Evolutionary conservation across 345 rosid genomes (phyloP).

Genomic region (Sisymbrium irio): DNA sequence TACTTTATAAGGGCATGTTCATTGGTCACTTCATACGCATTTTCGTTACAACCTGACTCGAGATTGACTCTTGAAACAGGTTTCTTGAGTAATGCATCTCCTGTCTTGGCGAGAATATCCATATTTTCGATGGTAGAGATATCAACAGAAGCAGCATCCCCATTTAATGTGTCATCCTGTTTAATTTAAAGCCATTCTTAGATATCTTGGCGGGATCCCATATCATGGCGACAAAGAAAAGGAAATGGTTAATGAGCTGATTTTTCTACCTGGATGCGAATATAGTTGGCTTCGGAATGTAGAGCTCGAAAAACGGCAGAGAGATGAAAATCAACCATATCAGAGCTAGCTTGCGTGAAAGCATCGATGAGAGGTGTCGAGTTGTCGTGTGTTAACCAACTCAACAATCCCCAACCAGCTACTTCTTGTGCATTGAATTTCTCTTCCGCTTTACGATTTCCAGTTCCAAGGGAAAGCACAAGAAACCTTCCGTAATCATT

Average conservation of each 20-base stretch:
- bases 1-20: slow-evolving; percentile 30
- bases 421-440: slow-evolving; percentile 44
- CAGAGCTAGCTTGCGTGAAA: slow-evolving; percentile 59
- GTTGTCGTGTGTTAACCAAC: slow-evolving; percentile 54
- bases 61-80: slow-evolving; percentile 50
- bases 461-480: slow-evolving; percentile 67
- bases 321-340: slow-evolving; percentile 59
- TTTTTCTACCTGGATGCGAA: slow-evolving; percentile 35
- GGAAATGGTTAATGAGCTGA: neutral
- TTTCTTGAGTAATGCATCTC: slow-evolving; percentile 50
- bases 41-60: slow-evolving; percentile 39
- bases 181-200: neutral
- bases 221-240: neutral
- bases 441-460: slow-evolving; percentile 36
- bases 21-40: slow-evolving; percentile 27
- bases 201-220: neutral
- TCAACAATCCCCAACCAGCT: slow-evolving; percentile 62
- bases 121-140: slow-evolving; percentile 52
- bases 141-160: slow-evolving; percentile 48
- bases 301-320: slow-evolving; percentile 47
- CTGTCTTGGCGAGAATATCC: slow-evolving; percentile 42
- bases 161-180: slow-evolving; percentile 50
- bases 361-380: slow-evolving; percentile 57
- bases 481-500: slow-evolving; percentile 48
- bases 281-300: slow-evolving; percentile 38